Evolutionary conservation across 371 early-diverging fungal species (phyloP).

Genomic region (Zychaea mexicana): DNA sequence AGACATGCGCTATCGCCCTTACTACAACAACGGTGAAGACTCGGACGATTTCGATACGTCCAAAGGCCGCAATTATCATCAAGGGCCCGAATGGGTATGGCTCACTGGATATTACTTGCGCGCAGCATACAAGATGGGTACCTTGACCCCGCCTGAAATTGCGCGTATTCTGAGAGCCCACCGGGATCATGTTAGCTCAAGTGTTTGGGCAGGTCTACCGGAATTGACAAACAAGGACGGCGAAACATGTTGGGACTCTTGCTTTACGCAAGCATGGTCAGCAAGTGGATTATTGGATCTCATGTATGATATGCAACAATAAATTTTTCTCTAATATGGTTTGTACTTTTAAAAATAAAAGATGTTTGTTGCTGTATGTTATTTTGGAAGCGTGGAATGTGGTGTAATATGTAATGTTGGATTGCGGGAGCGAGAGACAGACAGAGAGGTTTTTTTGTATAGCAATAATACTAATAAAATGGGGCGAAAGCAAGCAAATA

Average conservation of each 20-base stretch:
- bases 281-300: slow-evolving; percentile 76
- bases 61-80: slow-evolving; percentile 97
- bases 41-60: slow-evolving; percentile 80
- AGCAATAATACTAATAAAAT: no score
- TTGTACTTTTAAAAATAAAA: no score
- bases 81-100: slow-evolving; percentile 98
- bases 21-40: slow-evolving; percentile 92
- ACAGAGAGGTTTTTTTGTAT: no score
- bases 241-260: slow-evolving; percentile 78
- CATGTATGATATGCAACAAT: slow-evolving; percentile 26
- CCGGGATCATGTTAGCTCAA: slow-evolving; percentile 68
- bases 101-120: slow-evolving; percentile 85
- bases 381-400: background rate
- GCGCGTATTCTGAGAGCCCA: slow-evolving; percentile 73
- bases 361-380: no score
- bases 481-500: no score
- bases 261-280: slow-evolving; percentile 96
- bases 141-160: slow-evolving; percentile 41
- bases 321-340: no score
- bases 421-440: no score
- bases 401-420: no score
- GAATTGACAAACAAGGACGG: slow-evolving; percentile 95
- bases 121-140: slow-evolving; percentile 77
- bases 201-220: slow-evolving; percentile 88
- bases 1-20: slow-evolving; percentile 88